These are phyloP conservation scores for Wickerhamomyces bovis DNA, from an alignment of 805 yeast genomes.

Conservation along the genomic window DNA sequence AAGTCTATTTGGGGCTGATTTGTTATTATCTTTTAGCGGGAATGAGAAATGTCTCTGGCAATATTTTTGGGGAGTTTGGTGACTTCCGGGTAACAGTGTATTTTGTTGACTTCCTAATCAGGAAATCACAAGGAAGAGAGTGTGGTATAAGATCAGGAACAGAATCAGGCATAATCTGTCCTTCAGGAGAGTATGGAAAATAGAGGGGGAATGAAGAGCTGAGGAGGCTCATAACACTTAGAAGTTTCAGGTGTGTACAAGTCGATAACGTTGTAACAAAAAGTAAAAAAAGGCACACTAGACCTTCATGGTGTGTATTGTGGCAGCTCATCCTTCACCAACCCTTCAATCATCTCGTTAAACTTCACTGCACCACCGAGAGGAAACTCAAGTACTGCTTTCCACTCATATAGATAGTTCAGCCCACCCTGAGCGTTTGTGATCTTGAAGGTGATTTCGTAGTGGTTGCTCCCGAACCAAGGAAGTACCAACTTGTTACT, in stretches of 20 bases:
- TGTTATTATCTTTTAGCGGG: constrained; percentile 3
- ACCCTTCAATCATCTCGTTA: constrained; percentile 28
- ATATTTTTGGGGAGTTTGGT: background rate
- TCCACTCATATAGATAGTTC: constrained; percentile 32
- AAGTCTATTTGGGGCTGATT: background rate
- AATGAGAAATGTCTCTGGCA: background rate
- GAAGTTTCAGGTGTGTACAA: too few relatives aligned
- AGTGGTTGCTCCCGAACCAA: constrained; percentile 50
- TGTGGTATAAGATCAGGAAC: background rate
- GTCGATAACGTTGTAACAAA: too few relatives aligned
- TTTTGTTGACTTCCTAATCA: constrained; percentile 4
- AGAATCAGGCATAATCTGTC: too few relatives aligned
- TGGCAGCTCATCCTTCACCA: constrained; percentile 40
- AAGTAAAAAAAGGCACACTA: background rate
- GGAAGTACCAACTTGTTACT: constrained; percentile 39
- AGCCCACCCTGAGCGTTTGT: constrained; percentile 28
- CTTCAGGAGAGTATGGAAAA: too few relatives aligned
- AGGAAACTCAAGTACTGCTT: constrained; percentile 33
- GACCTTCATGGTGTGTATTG: constrained; percentile 23
- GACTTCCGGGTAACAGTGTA: background rate
- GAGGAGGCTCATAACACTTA: too few relatives aligned
- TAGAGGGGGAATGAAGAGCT: too few relatives aligned
- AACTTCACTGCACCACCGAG: constrained; percentile 45
- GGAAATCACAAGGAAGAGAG: background rate
- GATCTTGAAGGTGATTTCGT: constrained; percentile 37